phyloP scores from a whole-genome alignment of 73 alveolate species.

The Paramecium bursaria region DNA sequence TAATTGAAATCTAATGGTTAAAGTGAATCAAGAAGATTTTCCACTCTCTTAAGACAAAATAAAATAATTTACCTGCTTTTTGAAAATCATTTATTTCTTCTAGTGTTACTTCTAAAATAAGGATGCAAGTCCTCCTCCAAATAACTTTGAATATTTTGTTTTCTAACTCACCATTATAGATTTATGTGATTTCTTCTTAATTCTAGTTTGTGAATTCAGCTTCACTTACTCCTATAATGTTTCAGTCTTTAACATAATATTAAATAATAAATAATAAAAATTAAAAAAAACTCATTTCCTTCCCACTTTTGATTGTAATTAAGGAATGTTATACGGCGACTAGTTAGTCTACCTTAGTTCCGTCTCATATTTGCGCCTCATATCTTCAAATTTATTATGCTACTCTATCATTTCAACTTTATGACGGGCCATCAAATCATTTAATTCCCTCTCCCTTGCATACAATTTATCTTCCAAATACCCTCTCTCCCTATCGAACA shows the following conservation, averaged over 20 bases:
- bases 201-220: too few relatives aligned
- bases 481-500: constrained; percentile 50
- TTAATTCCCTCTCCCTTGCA: constrained; percentile 16
- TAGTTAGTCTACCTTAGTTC: not conserved
- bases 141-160: not conserved
- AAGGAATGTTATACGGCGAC: constrained; percentile 44
- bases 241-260: too few relatives aligned
- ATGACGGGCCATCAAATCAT: constrained; percentile 10
- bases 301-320: constrained; percentile 22
- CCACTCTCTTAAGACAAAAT: not conserved
- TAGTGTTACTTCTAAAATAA: not conserved
- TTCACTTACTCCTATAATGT: too few relatives aligned
- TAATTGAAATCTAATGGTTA: not conserved
- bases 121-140: not conserved
- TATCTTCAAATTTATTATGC: constrained; percentile 18
- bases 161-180: too few relatives aligned
- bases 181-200: too few relatives aligned
- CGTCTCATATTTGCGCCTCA: not conserved
- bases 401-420: constrained; percentile 9
- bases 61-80: not conserved
- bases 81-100: not conserved
- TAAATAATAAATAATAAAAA: too few relatives aligned
- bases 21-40: not conserved
- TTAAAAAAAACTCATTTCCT: too few relatives aligned
- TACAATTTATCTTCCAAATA: constrained; percentile 31